Evolutionary conservation across 768 basidiomycete genomes (phyloP).

Genomic region (Pholiota microspora): DNA sequence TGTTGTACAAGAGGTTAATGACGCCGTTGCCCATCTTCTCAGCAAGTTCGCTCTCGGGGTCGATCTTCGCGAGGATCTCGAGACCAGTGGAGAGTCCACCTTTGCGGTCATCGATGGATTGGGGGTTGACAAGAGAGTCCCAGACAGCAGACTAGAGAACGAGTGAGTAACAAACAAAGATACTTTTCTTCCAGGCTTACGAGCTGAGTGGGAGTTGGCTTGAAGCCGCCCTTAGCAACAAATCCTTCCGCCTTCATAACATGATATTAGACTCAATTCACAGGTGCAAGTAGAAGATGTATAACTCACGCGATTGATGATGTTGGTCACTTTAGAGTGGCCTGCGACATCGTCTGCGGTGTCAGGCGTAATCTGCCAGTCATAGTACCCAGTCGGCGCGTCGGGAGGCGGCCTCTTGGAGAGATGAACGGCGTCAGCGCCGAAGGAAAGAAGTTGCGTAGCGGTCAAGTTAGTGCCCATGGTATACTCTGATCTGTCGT

Average conservation of each 20-base stretch:
- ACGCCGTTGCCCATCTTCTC: constrained; percentile 13
- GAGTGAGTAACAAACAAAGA: neutral
- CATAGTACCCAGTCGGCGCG: constrained; percentile 17
- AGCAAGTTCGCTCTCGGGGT: constrained; percentile 8
- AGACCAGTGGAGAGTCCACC: constrained; percentile 17
- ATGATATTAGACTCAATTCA: neutral
- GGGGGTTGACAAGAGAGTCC: constrained; percentile 9
- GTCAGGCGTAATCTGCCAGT: constrained; percentile 16
- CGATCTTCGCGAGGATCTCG: constrained; percentile 12
- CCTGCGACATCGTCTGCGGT: constrained; percentile 11
- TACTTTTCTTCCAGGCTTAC: neutral
- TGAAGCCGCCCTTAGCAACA: constrained; percentile 10
- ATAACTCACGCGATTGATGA: neutral
- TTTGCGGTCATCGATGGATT: constrained; percentile 14
- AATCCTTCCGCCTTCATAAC: constrained; percentile 6
- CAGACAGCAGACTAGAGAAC: constrained; percentile 6
- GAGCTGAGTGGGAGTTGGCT: constrained; percentile 10
- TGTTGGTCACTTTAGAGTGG: constrained; percentile 8
- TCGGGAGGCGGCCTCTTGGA: constrained; percentile 10
- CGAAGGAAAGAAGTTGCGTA: constrained; percentile 1
- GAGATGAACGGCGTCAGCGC: constrained; percentile 9
- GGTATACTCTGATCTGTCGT: neutral
- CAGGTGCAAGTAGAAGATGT: neutral
- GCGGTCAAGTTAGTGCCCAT: constrained; percentile 7
- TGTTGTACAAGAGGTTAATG: constrained; percentile 49